These are phyloP conservation scores for Hypoxylon fuscum DNA, from an alignment of 495 filamentous ascomycete genomes.

Conservation along the genomic window DNA sequence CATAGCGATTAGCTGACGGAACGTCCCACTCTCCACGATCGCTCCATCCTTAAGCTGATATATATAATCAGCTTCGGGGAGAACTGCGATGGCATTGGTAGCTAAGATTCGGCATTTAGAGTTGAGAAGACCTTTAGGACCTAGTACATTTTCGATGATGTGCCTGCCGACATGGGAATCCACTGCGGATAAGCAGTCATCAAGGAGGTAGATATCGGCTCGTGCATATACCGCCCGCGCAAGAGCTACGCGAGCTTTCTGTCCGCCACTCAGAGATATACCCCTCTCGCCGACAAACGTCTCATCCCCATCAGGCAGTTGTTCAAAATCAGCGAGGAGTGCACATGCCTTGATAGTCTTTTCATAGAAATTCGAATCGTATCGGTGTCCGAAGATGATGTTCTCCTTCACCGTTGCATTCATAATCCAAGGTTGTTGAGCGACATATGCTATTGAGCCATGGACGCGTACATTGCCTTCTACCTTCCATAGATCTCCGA, in stretches of 20 bases:
- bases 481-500: constrained; percentile 91
- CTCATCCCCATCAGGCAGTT: constrained; percentile 93
- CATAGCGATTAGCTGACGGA: constrained; percentile 90
- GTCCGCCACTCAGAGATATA: constrained; percentile 95
- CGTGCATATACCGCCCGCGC: constrained; percentile 96
- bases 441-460: constrained; percentile 87
- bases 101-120: constrained; percentile 93
- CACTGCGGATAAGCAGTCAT: constrained; percentile 94
- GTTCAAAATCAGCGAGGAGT: constrained; percentile 87
- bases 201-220: constrained; percentile 95
- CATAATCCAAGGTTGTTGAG: constrained; percentile 96
- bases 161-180: constrained; percentile 98
- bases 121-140: constrained; percentile 79
- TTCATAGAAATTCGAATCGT: constrained; percentile 94
- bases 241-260: constrained; percentile 94
- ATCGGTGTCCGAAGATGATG: constrained; percentile 95
- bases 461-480: constrained; percentile 85
- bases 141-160: constrained; percentile 92
- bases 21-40: constrained; percentile 87
- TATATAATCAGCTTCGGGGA: constrained; percentile 85
- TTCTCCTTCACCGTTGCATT: constrained; percentile 97
- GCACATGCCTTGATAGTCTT: constrained; percentile 94
- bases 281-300: constrained; percentile 97
- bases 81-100: constrained; percentile 93
- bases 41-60: constrained; percentile 82